phyloP scores from a whole-genome alignment of 805 yeast species.

The Maudiozyma pseudohumilis region DNA sequence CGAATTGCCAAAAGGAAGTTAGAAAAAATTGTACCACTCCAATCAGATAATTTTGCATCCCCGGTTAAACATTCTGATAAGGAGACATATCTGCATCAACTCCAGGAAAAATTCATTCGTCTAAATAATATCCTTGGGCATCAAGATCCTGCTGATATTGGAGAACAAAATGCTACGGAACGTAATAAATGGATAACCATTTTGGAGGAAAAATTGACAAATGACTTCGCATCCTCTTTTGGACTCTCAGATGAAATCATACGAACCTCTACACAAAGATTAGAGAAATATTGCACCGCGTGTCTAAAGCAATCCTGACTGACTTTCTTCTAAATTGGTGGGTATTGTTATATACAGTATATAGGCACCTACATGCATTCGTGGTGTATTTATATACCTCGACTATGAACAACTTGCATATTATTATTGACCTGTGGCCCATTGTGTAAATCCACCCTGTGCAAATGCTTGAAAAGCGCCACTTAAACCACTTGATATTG shows the following conservation, averaged over 20 bases:
- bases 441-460: conserved; percentile 27
- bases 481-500: conserved; percentile 18
- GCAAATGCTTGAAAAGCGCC: conserved; percentile 28
- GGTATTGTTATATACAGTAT: too few species aligned
- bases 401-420: too few species aligned
- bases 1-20: conserved; percentile 24
- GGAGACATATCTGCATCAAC: conserved; percentile 16
- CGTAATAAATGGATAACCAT: conserved; percentile 3
- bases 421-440: conserved; percentile 28
- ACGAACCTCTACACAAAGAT: conserved; percentile 6
- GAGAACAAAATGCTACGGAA: neutral
- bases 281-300: conserved; percentile 6
- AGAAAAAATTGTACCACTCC: conserved; percentile 20
- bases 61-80: too few species aligned
- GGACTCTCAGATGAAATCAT: conserved; percentile 12
- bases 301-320: neutral
- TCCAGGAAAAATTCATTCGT: conserved; percentile 19
- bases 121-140: conserved; percentile 9
- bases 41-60: too few species aligned
- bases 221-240: conserved; percentile 10
- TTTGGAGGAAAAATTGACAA: conserved; percentile 11
- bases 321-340: too few species aligned
- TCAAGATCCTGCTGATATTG: too few species aligned
- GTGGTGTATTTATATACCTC: too few species aligned
- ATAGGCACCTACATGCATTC: too few species aligned